Percentiles rank a stretch among this genome's conserved stretches.
These are phyloP conservation scores for Penicillium lagena DNA, from an alignment of 495 filamentous ascomycete species.

Conservation along the genomic window DNA sequence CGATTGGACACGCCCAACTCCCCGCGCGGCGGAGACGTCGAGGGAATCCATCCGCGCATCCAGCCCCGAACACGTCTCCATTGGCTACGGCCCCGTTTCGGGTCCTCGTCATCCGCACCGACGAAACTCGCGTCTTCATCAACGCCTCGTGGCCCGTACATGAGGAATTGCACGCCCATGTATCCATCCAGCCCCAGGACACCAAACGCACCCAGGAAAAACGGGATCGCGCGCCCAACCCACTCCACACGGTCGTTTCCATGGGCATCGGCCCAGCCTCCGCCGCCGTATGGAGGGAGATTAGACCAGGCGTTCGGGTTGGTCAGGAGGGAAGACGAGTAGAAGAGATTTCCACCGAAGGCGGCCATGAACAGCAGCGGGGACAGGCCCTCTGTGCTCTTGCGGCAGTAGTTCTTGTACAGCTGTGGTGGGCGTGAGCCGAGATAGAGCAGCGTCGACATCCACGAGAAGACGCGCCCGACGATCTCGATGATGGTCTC, in stretches of 20 bases:
- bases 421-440: constrained; percentile 67
- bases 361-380: constrained; percentile 64
- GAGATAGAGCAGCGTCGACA: constrained; percentile 61
- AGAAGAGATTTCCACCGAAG: constrained; percentile 69
- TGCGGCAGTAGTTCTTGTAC: constrained; percentile 59
- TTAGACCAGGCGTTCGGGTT: constrained; percentile 64
- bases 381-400: constrained; percentile 64
- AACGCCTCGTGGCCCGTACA: constrained; percentile 43
- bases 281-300: constrained; percentile 55
- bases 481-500: constrained; percentile 34
- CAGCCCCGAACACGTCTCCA: constrained; percentile 56
- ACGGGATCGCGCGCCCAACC: constrained; percentile 55
- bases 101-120: constrained; percentile 19
- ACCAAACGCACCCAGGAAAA: constrained; percentile 66
- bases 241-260: constrained; percentile 54
- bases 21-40: constrained; percentile 21
- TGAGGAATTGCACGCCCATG: constrained; percentile 59
- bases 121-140: constrained; percentile 20
- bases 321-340: constrained; percentile 57
- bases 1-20: constrained; percentile 1
- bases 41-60: constrained; percentile 67
- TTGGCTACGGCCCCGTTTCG: constrained; percentile 31
- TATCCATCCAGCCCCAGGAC: constrained; percentile 60
- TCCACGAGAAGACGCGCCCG: constrained; percentile 58
- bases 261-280: constrained; percentile 57